phyloP scores from a whole-genome alignment of 2,329 filamentous ascomycete genomes.

The Leptosphaerulina australis region DNA sequence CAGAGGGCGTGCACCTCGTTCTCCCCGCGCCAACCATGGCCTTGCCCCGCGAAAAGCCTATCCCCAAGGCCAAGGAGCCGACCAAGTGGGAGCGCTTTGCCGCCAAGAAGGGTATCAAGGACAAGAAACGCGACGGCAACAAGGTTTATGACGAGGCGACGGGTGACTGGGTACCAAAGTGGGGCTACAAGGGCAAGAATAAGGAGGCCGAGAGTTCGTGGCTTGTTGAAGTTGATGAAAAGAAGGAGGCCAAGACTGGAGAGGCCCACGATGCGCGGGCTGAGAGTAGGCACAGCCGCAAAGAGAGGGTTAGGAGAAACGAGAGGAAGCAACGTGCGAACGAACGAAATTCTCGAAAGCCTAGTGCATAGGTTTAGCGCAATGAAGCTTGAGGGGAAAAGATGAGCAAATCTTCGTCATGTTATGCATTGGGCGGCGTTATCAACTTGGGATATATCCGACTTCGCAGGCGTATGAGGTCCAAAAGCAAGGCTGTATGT shows the following conservation, averaged over 20 bases:
- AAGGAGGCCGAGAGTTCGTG: conserved; percentile 83
- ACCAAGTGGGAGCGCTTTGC: conserved; percentile 98
- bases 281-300: conserved; percentile 66
- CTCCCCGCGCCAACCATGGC: conserved; percentile 73
- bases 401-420: conserved; percentile 22
- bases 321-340: conserved; percentile 54
- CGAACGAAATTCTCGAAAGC: conserved; percentile 71
- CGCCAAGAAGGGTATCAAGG: conserved; percentile 93
- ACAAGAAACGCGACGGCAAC: conserved; percentile 82
- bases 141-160: conserved; percentile 82
- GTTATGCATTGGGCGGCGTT: conserved; percentile 42
- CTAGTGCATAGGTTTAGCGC: conserved; percentile 28
- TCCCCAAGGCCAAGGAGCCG: conserved; percentile 78
- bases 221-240: conserved; percentile 88
- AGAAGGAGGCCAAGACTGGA: conserved; percentile 67
- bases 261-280: conserved; percentile 65
- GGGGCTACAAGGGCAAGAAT: conserved; percentile 92
- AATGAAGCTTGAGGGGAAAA: conserved; percentile 15
- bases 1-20: conserved; percentile 74
- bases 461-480: conserved; percentile 20
- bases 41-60: conserved; percentile 88
- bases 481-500: conserved; percentile 18
- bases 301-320: conserved; percentile 51
- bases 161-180: conserved; percentile 90
- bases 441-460: conserved; percentile 23